Evolutionary conservation across 768 basidiomycete species (phyloP).

Genomic region (Lactarius vividus): DNA sequence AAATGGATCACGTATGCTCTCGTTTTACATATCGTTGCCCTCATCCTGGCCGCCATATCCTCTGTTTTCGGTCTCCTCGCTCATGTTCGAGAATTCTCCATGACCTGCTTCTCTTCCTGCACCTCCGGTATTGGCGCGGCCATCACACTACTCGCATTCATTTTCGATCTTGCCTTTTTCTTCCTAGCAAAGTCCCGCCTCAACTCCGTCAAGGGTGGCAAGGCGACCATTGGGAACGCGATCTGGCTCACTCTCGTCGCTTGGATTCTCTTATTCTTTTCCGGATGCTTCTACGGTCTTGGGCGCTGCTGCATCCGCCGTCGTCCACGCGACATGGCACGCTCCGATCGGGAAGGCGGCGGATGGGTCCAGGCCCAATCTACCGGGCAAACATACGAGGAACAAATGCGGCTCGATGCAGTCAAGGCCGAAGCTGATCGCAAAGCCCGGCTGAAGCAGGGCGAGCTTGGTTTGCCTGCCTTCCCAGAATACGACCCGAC

Average conservation of each 20-base stretch:
- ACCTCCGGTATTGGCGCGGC: conserved; percentile 79
- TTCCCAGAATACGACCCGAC: conserved; percentile 62
- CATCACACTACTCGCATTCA: conserved; percentile 80
- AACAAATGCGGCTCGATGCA: conserved; percentile 76
- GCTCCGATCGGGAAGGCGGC: conserved; percentile 24
- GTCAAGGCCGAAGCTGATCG: conserved; percentile 85
- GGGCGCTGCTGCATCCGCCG: conserved; percentile 82
- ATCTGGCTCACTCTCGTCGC: conserved; percentile 90
- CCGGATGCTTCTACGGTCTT: conserved; percentile 81
- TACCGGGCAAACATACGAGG: conserved; percentile 43
- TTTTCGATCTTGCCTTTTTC: conserved; percentile 91
- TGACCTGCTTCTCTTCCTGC: conserved; percentile 78
- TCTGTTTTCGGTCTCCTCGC: conserved; percentile 84
- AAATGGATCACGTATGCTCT: conserved; percentile 97
- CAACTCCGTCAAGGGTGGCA: conserved; percentile 66
- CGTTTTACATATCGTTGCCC: conserved; percentile 87
- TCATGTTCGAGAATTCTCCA: conserved; percentile 83
- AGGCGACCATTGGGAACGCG: conserved; percentile 79
- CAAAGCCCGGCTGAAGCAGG: conserved; percentile 59
- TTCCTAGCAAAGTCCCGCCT: conserved; percentile 86
- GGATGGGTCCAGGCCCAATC: conserved; percentile 28
- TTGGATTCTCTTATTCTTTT: conserved; percentile 84
- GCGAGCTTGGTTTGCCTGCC: conserved; percentile 69
- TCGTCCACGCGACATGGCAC: conserved; percentile 42
- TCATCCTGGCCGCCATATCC: conserved; percentile 66